Base-by-base conservation (phyloP, 805 yeast genomes). In the Starmerella stellata region DNA sequence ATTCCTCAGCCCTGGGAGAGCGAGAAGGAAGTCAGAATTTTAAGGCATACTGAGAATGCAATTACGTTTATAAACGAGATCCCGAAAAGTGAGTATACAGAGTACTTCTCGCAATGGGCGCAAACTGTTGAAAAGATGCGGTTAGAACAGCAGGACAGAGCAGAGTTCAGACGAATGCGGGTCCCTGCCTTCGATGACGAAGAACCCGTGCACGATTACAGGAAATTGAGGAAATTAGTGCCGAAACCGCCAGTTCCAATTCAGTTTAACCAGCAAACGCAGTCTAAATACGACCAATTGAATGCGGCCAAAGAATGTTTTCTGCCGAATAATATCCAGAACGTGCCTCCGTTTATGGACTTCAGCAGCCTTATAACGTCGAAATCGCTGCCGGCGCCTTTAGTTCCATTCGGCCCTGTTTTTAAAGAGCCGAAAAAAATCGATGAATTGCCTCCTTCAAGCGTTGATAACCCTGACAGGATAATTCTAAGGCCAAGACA, bases 1-100 rank as follows among this genome's bases (percentile, higher is more conserved):
- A 87, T 90, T 87, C 99, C 99, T 0, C 93, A 83, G 54, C 99
- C 99, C 1, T 90, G 99, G 99, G 96, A 90, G 55, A 70, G 72
- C 38, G 62, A 69, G 1, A 79, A 79, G 44, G 92, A 79, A 33
- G 96, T 90, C 18, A 73, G 70, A 41, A 96, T 87, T 5, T 58
- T 87, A 31, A 90, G 90, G 55, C 99, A 90, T 52, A 68, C 69
- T 17, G 73, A 90, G 0, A 98, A 98, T 20, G 95, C 98, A 13
- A 77, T 90, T 16, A 82, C 98, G 0, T 83, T 90, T 64, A 94
- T 90, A 17, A 77, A 87, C 55, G 96, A 90, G 54, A 66, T 70
- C 3, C 95, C 96, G 0, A 64, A 93, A 48, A 96, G 90, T 3
- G 77, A 82, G 15, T 93, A 80, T 52, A 95, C 95, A 0, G 75